Percentiles rank a stretch among this genome's conserved stretches.
Evolutionary conservation across 176 grass and related monocot genomes (phyloP).

Genomic region (Carex cristatella): DNA sequence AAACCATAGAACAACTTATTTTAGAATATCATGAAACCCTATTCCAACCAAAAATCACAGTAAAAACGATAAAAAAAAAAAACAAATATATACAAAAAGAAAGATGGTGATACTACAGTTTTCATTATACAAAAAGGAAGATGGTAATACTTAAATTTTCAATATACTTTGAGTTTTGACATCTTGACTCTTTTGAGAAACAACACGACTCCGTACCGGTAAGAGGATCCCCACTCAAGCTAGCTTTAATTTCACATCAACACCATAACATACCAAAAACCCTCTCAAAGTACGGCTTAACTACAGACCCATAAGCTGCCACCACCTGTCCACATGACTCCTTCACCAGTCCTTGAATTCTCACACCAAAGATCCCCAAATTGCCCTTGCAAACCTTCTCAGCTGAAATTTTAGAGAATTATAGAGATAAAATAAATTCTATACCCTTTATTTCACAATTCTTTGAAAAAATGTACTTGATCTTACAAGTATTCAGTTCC

Average conservation of each 20-base stretch:
- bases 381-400: constrained; percentile 35
- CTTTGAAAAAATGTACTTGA: too few species aligned
- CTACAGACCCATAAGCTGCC: constrained; percentile 72
- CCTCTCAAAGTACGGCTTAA: constrained; percentile 85
- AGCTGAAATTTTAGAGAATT: constrained; percentile 35
- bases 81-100: background rate
- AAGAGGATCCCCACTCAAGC: constrained; percentile 73
- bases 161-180: constrained; percentile 49
- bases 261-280: constrained; percentile 53
- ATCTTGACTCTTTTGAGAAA: constrained; percentile 44
- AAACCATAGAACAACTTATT: too few species aligned
- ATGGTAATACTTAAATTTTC: background rate
- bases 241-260: constrained; percentile 54
- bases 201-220: constrained; percentile 28
- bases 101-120: background rate
- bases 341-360: constrained; percentile 53
- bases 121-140: background rate
- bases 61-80: too few species aligned
- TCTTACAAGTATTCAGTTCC: too few species aligned
- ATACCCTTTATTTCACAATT: background rate
- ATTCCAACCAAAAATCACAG: too few species aligned
- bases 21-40: too few species aligned
- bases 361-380: constrained; percentile 60
- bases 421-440: constrained; percentile 2
- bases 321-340: constrained; percentile 58